Conservation (phyloP, 176 grass and related monocot species). For the Tillandsia leiboldiana region DNA sequence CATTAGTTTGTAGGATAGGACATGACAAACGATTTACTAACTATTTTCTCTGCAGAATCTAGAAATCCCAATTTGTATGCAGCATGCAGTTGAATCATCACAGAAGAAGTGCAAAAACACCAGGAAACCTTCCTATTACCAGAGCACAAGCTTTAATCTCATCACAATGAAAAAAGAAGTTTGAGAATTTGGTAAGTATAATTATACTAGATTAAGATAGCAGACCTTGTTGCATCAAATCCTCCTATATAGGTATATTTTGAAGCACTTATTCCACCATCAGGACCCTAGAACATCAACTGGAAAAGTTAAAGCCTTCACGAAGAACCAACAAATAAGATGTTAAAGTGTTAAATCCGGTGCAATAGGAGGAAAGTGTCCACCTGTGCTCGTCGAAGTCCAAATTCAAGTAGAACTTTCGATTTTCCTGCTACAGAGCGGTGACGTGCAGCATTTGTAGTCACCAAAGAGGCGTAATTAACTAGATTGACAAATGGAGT, state of each 20-base stretch:
- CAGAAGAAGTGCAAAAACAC: slow-evolving; percentile 12
- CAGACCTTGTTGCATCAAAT: slow-evolving; percentile 93
- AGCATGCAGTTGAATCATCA: neutral
- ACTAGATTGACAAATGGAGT: slow-evolving; percentile 98
- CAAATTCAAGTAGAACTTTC: slow-evolving; percentile 92
- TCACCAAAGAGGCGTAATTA: slow-evolving; percentile 92
- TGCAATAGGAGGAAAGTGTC: slow-evolving; percentile 5
- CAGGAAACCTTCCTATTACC: neutral
- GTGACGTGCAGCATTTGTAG: slow-evolving; percentile 93
- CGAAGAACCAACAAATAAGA: slow-evolving; percentile 7
- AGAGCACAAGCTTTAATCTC: no score
- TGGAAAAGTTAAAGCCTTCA: slow-evolving; percentile 11
- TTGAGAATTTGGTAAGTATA: neutral
- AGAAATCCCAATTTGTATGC: no score
- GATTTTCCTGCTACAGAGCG: slow-evolving; percentile 82
- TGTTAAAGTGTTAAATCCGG: neutral
- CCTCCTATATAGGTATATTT: slow-evolving; percentile 96
- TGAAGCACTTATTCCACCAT: slow-evolving; percentile 99
- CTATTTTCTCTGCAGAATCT: no score
- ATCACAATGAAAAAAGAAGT: no score
- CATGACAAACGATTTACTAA: no score
- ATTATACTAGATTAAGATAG: slow-evolving; percentile 16
- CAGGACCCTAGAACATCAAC: slow-evolving; percentile 61
- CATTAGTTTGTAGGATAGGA: no score
- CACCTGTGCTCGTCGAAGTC: slow-evolving; percentile 96